Evolutionary conservation across 306 rosid species (phyloP).

Genomic region (Hippophae rhamnoides): DNA sequence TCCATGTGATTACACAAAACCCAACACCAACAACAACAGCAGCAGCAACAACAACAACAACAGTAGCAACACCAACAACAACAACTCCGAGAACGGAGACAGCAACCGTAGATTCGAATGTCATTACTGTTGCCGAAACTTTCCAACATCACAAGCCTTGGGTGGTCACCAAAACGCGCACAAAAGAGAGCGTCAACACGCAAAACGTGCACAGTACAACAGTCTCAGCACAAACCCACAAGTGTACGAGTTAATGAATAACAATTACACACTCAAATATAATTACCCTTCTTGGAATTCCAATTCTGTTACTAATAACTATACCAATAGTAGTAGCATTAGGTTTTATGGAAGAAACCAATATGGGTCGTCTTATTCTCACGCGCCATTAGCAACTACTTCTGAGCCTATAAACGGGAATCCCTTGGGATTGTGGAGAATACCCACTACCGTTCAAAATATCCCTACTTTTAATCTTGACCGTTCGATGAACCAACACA

Average conservation of each 20-base stretch:
- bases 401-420: slow-evolving; percentile 49
- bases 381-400: slow-evolving; percentile 6
- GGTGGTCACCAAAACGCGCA: slow-evolving; percentile 98
- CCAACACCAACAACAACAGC: slow-evolving; percentile 25
- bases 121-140: slow-evolving; percentile 88
- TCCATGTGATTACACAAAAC: slow-evolving; percentile 17
- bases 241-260: slow-evolving; percentile 59
- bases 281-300: slow-evolving; percentile 46
- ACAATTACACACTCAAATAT: slow-evolving; percentile 36
- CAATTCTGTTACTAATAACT: slow-evolving; percentile 6
- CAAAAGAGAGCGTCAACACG: slow-evolving; percentile 85
- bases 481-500: slow-evolving; percentile 25
- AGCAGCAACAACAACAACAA: no score
- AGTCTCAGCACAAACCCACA: slow-evolving; percentile 41
- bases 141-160: slow-evolving; percentile 87
- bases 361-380: slow-evolving; percentile 23
- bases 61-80: slow-evolving; percentile 7
- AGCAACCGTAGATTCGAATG: slow-evolving; percentile 78
- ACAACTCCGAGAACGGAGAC: slow-evolving; percentile 23
- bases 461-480: slow-evolving; percentile 48
- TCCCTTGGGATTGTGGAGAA: slow-evolving; percentile 63
- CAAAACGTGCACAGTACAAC: slow-evolving; percentile 69
- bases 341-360: slow-evolving; percentile 43
- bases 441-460: slow-evolving; percentile 34
- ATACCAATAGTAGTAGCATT: slow-evolving; percentile 6